A percentile compares a stretch with the other conserved stretches of the same genome.
Conservation (phyloP, 2,329 filamentous ascomycete species). For the Lasiodiplodia citricola region DNA sequence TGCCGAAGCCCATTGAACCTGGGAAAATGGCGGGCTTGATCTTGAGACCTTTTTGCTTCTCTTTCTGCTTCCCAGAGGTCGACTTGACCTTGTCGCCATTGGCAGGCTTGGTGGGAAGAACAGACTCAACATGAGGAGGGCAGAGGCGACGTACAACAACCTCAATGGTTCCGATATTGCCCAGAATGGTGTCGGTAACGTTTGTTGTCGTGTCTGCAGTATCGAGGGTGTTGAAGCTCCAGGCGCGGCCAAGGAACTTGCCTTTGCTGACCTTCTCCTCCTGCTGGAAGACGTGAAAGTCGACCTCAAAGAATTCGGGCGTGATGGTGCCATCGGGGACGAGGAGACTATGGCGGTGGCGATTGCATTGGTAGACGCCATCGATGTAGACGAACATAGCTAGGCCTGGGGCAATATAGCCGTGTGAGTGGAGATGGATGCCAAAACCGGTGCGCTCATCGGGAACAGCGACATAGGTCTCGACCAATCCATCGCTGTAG, state of each 20-base stretch:
- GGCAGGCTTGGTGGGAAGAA: background rate
- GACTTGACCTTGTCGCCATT: background rate
- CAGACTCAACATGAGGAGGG: slow-evolving; percentile 27
- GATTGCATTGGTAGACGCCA: slow-evolving; percentile 63
- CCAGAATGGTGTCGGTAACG: slow-evolving; percentile 35
- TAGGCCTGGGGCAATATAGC: slow-evolving; percentile 59
- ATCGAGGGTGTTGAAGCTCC: slow-evolving; percentile 57
- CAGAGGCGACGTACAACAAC: slow-evolving; percentile 54
- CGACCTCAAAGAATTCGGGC: slow-evolving; percentile 43
- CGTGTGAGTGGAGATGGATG: slow-evolving; percentile 54
- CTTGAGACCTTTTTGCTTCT: background rate
- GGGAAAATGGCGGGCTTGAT: background rate
- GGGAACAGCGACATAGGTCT: slow-evolving; percentile 59
- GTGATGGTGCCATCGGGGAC: slow-evolving; percentile 33
- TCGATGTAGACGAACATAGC: slow-evolving; percentile 64
- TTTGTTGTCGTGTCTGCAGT: slow-evolving; percentile 44
- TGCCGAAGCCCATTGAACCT: background rate
- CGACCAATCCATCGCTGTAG: slow-evolving; percentile 59
- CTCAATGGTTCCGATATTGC: slow-evolving; percentile 55
- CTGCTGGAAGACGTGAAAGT: slow-evolving; percentile 60
- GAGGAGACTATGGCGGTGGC: slow-evolving; percentile 54
- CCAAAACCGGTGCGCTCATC: slow-evolving; percentile 51
- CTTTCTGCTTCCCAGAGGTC: background rate
- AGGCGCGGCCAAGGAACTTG: slow-evolving; percentile 56
- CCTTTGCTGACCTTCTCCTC: slow-evolving; percentile 56